Percentiles rank a stretch among this genome's conserved stretches.
phyloP scores from a whole-genome alignment of 1,284 basidiomycete species.

The Ceratobasidium sp. region DNA sequence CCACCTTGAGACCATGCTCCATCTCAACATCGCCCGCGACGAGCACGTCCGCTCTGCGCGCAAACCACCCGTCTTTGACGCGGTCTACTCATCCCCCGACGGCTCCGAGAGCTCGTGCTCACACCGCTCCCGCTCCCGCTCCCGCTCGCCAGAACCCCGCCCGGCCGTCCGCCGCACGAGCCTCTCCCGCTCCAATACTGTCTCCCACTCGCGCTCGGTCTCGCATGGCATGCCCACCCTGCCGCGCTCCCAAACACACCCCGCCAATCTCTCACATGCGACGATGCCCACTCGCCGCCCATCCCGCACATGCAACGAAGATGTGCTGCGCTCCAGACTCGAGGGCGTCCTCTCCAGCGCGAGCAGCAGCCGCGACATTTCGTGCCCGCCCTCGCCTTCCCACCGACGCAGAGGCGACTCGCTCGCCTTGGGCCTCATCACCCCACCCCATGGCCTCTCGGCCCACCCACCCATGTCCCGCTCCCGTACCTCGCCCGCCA shows the following conservation, averaged over 20 bases:
- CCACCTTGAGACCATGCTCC: constrained; percentile 15
- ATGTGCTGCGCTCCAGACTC: constrained; percentile 25
- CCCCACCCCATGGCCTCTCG: constrained; percentile 18
- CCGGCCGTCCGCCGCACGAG: background rate
- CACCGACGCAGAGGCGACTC: background rate
- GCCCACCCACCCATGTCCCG: background rate
- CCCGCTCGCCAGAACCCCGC: background rate
- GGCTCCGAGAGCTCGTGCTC: constrained; percentile 18
- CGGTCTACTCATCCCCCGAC: background rate
- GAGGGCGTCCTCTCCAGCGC: constrained; percentile 31
- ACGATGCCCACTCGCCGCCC: background rate
- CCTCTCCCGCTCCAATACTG: background rate
- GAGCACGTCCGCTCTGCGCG: background rate
- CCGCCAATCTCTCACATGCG: background rate
- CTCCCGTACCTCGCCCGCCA: constrained; percentile 16
- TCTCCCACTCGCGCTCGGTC: constrained; percentile 7
- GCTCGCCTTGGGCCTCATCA: constrained; percentile 13
- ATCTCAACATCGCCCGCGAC: constrained; percentile 18
- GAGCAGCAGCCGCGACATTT: constrained; percentile 9
- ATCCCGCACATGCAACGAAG: constrained; percentile 8
- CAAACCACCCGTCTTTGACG: background rate
- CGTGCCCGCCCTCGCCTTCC: constrained; percentile 21
- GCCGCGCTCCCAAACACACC: constrained; percentile 20
- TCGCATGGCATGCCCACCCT: background rate
- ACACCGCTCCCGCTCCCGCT: background rate